Evolutionary conservation across 805 yeast species (phyloP).

Genomic region (Ogataea paradorogensis): DNA sequence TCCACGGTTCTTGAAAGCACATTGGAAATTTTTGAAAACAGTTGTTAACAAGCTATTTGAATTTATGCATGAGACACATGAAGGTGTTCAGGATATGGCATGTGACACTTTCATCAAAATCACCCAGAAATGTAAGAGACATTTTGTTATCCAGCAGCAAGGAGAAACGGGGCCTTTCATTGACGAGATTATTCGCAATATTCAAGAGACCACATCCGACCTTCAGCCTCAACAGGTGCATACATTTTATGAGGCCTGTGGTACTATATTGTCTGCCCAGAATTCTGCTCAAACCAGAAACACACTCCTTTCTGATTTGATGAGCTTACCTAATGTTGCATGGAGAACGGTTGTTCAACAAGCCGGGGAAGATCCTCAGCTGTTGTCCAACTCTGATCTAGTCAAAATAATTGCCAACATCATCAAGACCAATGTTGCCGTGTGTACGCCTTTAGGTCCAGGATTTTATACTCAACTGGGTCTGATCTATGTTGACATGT

Average conservation of each 20-base stretch:
- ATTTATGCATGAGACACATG: slow-evolving; percentile 99
- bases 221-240: slow-evolving; percentile 97
- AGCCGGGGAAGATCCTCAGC: slow-evolving; percentile 78
- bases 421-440: slow-evolving; percentile 92
- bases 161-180: slow-evolving; percentile 89
- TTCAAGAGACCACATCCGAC: slow-evolving; percentile 85
- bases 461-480: slow-evolving; percentile 88
- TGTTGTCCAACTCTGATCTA: slow-evolving; percentile 72
- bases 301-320: slow-evolving; percentile 68
- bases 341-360: slow-evolving; percentile 88
- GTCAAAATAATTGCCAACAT: slow-evolving; percentile 92
- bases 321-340: slow-evolving; percentile 91
- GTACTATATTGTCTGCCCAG: slow-evolving; percentile 88
- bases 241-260: slow-evolving; percentile 97
- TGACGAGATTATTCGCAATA: slow-evolving; percentile 79
- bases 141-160: slow-evolving; percentile 83
- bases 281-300: slow-evolving; percentile 66
- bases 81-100: slow-evolving; percentile 99
- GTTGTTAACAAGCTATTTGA: slow-evolving; percentile 94
- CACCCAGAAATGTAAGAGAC: slow-evolving; percentile 91
- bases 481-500: slow-evolving; percentile 82
- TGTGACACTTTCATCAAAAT: slow-evolving; percentile 98
- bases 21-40: slow-evolving; percentile 95
- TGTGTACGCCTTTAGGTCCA: slow-evolving; percentile 91
- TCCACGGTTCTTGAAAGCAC: slow-evolving; percentile 95